Evolutionary conservation across 257 asterid genomes (phyloP).

Genomic region (Nicotiana sylvestris): DNA sequence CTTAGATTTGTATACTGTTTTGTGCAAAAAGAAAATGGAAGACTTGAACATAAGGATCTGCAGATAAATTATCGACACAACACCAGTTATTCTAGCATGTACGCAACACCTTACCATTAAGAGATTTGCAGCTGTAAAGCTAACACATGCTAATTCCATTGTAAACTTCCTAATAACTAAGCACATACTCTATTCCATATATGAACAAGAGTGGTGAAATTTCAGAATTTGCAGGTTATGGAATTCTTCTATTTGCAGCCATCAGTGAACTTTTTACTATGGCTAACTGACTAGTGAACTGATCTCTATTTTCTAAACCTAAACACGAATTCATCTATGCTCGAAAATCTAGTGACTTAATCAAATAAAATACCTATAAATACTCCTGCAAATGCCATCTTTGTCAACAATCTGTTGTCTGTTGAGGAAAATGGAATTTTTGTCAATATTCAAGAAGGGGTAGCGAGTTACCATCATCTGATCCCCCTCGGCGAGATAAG

Average conservation of each 20-base stretch:
- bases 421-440: too few relatives aligned
- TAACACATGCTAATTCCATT: not conserved
- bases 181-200: not conserved
- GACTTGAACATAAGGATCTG: not conserved
- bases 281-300: too few relatives aligned
- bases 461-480: too few relatives aligned
- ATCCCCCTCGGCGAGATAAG: too few relatives aligned
- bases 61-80: too few relatives aligned
- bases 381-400: too few relatives aligned
- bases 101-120: not conserved
- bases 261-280: not conserved
- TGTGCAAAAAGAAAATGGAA: not conserved
- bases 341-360: too few relatives aligned
- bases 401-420: too few relatives aligned
- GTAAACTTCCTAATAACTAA: not conserved
- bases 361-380: too few relatives aligned
- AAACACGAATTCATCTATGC: too few relatives aligned
- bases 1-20: not conserved
- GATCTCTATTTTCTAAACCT: too few relatives aligned
- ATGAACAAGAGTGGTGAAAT: not conserved
- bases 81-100: not conserved
- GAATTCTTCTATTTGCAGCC: not conserved
- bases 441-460: too few relatives aligned
- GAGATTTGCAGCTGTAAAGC: not conserved
- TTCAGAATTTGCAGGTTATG: not conserved